Evolutionary conservation across 2,329 filamentous ascomycete species (phyloP), one percentile per base, ranked within the genome.

Genomic region (Trematosphaeria pertusa): DNA sequence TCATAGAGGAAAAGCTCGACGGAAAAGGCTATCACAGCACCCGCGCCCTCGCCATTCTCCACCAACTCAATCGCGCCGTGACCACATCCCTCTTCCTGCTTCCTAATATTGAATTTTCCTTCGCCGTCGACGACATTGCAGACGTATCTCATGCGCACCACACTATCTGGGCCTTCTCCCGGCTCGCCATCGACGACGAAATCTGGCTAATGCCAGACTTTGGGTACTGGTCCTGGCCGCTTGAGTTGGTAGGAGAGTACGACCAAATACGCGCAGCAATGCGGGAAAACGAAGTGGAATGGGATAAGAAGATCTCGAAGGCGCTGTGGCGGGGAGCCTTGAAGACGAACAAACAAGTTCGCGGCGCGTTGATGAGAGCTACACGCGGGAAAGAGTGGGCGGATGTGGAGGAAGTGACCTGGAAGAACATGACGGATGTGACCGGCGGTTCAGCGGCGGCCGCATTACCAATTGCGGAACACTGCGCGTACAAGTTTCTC

Each of bases 61-160:
- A 81, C 60, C 78, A 81, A 52, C 73, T 85, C 52, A 69, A 83
- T 59, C 75, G 78, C 48, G 80, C 81, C 5, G 61, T 84, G 10
- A 56, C 78, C 20, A 78, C 82, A 9, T 75, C 78, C 6, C 79
- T 79, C 0, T 64, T 71, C 4, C 70, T 71, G 0, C 55, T 81
- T 2, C 80, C 81, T 4, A 72, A 83, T 61, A 80, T 79, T 18
- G 68, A 79, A 54, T 77, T 85, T 59, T 71, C 78, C 34, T 72
- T 84, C 55, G 76, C 76, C 62, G 74, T 83, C 59, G 38, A 50
- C 37, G 54, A 57, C 24, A 12, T 55, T 9, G 42, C 58, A 15
- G 47, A 61, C 24, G 35, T 40, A 14, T 35, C 37, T 15, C 48
- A 59, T 32, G n/a, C 32, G 3, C 37, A 51, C 8, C 48, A 53